Conservation (phyloP, 1,284 basidiomycete species). For the Cryptococcus sp. region DNA sequence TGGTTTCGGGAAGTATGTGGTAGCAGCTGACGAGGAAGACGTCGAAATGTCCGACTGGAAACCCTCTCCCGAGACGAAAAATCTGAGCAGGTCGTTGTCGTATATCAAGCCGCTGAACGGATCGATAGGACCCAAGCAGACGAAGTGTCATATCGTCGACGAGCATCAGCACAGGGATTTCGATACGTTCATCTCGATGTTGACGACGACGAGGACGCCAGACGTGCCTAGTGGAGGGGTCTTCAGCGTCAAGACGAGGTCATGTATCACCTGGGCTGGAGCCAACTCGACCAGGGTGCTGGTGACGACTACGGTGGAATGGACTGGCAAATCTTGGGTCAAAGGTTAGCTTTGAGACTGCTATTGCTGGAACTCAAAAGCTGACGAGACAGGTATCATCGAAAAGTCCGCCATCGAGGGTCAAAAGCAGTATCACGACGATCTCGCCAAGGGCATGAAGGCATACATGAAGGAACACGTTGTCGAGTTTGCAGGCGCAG, state of each 20-base stretch:
- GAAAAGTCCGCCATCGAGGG: conserved; percentile 90
- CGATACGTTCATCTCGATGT: conserved; percentile 72
- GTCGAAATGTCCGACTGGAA: conserved; percentile 89
- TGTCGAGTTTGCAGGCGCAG: conserved; percentile 68
- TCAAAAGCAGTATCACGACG: conserved; percentile 80
- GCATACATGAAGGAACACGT: conserved; percentile 81
- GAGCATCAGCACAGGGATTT: conserved; percentile 76
- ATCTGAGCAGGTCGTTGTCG: conserved; percentile 78
- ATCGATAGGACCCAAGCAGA: conserved; percentile 85
- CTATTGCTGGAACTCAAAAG: not conserved
- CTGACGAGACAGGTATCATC: conserved; percentile 67
- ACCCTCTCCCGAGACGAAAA: conserved; percentile 60
- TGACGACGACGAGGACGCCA: conserved; percentile 88
- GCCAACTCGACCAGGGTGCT: conserved; percentile 67
- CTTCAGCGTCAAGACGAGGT: conserved; percentile 88
- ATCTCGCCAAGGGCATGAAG: conserved; percentile 79
- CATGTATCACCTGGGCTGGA: conserved; percentile 91
- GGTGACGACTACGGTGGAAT: conserved; percentile 89
- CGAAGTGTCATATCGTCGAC: conserved; percentile 88
- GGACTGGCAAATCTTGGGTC: conserved; percentile 94
- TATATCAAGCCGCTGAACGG: conserved; percentile 92
- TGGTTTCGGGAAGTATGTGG: not conserved
- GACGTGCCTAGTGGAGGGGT: conserved; percentile 90
- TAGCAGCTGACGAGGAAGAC: conserved; percentile 51
- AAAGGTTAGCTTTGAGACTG: conserved; percentile 58